A percentile compares a stretch with the other conserved stretches of the same genome.
Conservation (phyloP, 2,329 filamentous ascomycete genomes). For the Dothidotthia symphoricarpi region DNA sequence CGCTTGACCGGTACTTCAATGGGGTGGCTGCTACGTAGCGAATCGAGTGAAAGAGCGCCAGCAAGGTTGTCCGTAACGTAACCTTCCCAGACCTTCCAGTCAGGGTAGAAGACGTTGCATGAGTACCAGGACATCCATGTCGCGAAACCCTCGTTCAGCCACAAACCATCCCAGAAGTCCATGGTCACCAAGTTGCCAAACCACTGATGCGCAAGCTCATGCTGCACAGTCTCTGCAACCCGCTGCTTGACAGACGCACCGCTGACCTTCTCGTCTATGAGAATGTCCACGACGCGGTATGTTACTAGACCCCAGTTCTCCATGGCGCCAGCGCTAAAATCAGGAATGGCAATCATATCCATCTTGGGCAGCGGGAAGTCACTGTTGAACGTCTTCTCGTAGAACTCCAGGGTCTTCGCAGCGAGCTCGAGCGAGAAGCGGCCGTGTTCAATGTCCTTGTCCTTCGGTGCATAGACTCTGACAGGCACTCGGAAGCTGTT, state of each 20-base stretch:
- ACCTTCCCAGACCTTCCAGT: slow-evolving; percentile 97
- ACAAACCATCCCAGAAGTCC: slow-evolving; percentile 98
- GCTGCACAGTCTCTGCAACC: slow-evolving; percentile 92
- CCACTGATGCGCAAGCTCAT: slow-evolving; percentile 97
- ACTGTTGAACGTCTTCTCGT: slow-evolving; percentile 90
- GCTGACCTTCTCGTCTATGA: slow-evolving; percentile 88
- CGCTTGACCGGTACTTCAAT: slow-evolving; percentile 96
- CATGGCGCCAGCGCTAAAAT: slow-evolving; percentile 95
- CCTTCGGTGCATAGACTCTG: slow-evolving; percentile 88
- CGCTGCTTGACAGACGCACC: slow-evolving; percentile 87
- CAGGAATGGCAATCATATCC: slow-evolving; percentile 94
- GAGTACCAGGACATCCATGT: slow-evolving; percentile 95
- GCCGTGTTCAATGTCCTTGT: slow-evolving; percentile 86
- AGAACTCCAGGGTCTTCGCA: slow-evolving; percentile 86
- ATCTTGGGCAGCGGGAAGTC: slow-evolving; percentile 88
- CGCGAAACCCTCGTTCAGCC: slow-evolving; percentile 92
- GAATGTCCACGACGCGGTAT: slow-evolving; percentile 85
- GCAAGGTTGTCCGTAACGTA: slow-evolving; percentile 94
- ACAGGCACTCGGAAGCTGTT: slow-evolving; percentile 88
- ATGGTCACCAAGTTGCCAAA: slow-evolving; percentile 97
- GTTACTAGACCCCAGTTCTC: slow-evolving; percentile 98
- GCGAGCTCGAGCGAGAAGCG: slow-evolving; percentile 87
- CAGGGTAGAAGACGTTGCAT: slow-evolving; percentile 91
- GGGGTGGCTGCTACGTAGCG: slow-evolving; percentile 88
- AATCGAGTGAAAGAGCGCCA: slow-evolving; percentile 82